Base-by-base conservation (phyloP, 2,329 filamentous ascomycete genomes). In the Aureobasidium subglaciale region DNA sequence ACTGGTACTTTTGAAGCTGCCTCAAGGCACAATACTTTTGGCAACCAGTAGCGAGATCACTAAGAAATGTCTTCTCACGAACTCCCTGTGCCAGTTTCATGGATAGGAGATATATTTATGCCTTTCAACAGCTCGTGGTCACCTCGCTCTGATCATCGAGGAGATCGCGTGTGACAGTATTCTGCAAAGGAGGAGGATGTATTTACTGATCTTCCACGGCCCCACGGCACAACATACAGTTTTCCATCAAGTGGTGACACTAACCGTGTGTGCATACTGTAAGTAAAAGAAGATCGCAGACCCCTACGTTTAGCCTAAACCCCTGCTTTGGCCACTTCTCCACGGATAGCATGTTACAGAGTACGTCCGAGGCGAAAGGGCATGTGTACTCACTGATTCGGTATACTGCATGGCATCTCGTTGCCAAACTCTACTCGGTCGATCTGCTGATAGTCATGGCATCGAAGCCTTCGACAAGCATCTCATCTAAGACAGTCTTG, bases 201-300 rank as follows among this genome's bases (percentile, higher is more conserved):
- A 49, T 18, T 7, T 30, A 24, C 45, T 37, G 45, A 37, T 49
- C 37, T 11, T 38, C 16, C 35, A 41, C 48, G 48, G 48, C n/a
- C 35, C 46, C 35, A 40, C 48, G 48, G 48, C 48, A 52, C 48
- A 37, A n/a, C 37, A 37, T 37, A 32, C 45, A 37, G 35, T 11
- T 24, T 18, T 35, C 45, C 27, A 37, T 49, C 32, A 32, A 49
- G 35, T 49, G 16, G 22, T 49, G 22, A 20, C n/a, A n/a, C n/a
- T n/a, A n/a, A n/a, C 9, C 37, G 18, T 27, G n/a, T n/a, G 29
- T 49, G 45, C 27, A 27, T 34, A 32, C 45, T 34, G 30, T 16
- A 10, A 49, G 32, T 22, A 35, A 25, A 10, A 48, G 24, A 6
- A 24, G 32, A 20, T 22, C 7, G 13, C 20, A 49, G 45, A 25